Conservation (phyloP, 2,329 filamentous ascomycete species). For the Didymellaceae sp. region DNA sequence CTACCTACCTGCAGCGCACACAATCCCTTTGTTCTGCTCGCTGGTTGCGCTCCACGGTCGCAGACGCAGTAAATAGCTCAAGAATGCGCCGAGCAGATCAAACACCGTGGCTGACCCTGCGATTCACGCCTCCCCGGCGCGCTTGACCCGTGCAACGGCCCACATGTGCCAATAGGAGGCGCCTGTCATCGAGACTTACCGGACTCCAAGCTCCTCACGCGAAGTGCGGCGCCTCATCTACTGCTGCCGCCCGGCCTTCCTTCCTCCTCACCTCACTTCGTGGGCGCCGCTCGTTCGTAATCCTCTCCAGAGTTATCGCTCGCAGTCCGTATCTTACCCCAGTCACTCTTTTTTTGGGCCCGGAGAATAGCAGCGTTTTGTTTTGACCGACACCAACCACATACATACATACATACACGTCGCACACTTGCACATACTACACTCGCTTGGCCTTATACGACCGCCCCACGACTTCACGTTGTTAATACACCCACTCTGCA, state of each 20-base stretch:
- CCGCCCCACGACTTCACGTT: conserved; percentile 45
- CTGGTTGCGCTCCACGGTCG: not conserved
- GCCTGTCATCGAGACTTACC: conserved; percentile 32
- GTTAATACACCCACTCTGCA: conserved; percentile 35
- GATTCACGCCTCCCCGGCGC: conserved; percentile 21
- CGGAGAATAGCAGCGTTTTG: conserved; percentile 24
- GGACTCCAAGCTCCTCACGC: conserved; percentile 29
- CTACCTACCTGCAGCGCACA: not conserved
- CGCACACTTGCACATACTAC: conserved; percentile 14
- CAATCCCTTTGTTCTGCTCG: not conserved
- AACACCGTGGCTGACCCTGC: conserved; percentile 35
- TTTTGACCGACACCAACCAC: conserved; percentile 21
- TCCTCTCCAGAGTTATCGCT: conserved; percentile 27
- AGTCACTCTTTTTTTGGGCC: conserved; percentile 49
- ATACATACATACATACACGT: conserved; percentile 15
- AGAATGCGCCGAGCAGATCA: conserved; percentile 25
- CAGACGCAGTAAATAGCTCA: conserved; percentile 17
- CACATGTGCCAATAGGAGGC: conserved; percentile 26
- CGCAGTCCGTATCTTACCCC: conserved; percentile 45
- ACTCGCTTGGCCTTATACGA: conserved; percentile 30
- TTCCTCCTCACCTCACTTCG: conserved; percentile 43
- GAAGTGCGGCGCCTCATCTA: conserved; percentile 41
- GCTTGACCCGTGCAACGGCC: conserved; percentile 32
- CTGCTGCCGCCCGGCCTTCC: conserved; percentile 36
- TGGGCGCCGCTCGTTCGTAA: conserved; percentile 43